Evolutionary conservation across 1,284 basidiomycete species (phyloP).

Genomic region (Rhodotorula mucilaginosa): DNA sequence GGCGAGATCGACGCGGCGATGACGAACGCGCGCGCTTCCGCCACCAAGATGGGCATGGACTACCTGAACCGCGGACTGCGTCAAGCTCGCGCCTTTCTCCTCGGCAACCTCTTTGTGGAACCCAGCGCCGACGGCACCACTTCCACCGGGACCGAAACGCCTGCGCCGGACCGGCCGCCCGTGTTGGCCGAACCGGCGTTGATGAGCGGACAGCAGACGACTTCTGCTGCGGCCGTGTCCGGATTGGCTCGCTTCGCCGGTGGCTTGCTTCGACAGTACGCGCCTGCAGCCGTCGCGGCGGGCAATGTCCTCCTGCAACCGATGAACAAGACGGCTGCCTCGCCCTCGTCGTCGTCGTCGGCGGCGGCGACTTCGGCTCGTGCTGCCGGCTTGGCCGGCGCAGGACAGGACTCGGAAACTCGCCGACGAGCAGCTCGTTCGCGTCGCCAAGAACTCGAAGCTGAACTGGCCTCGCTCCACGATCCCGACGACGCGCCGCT

Average conservation of each 20-base stretch:
- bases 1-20: slow-evolving; percentile 66
- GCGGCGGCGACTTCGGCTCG: neutral
- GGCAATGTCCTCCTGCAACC: slow-evolving; percentile 42
- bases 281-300: slow-evolving; percentile 62
- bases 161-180: neutral
- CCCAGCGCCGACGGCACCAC: neutral
- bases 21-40: slow-evolving; percentile 7
- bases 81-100: neutral
- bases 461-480: slow-evolving; percentile 57
- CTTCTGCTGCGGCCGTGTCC: slow-evolving; percentile 58
- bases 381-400: too few species aligned
- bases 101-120: slow-evolving; percentile 1
- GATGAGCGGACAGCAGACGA: neutral
- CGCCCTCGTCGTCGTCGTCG: neutral
- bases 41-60: slow-evolving; percentile 56
- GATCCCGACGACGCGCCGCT: slow-evolving; percentile 6
- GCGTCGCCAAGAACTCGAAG: slow-evolving; percentile 56
- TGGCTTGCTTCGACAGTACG: slow-evolving; percentile 66
- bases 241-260: slow-evolving; percentile 58
- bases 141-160: neutral
- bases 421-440: neutral
- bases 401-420: too few species aligned
- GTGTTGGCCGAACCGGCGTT: slow-evolving; percentile 24
- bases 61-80: slow-evolving; percentile 58
- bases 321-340: slow-evolving; percentile 9